A percentile compares a stretch with the other conserved stretches of the same genome.
Evolutionary conservation across 228 moss, liverwort and hornwort genomes (phyloP).

Genomic region (Sphagnum fallax): DNA sequence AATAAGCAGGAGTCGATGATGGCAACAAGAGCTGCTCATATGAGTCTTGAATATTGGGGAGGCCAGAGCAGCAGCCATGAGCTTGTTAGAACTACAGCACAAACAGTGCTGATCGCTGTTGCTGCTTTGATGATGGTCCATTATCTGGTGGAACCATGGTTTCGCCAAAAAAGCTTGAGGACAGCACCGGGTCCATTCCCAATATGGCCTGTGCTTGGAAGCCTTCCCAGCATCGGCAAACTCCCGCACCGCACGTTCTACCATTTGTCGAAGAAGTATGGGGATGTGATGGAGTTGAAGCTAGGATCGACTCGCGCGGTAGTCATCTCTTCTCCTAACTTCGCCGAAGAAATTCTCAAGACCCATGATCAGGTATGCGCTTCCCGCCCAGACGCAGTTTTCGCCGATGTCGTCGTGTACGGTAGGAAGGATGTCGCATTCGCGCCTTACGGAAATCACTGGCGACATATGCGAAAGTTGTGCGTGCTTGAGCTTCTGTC

Average conservation of each 20-base stretch:
- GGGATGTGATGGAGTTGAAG: slow-evolving; percentile 27
- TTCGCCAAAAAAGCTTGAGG: background rate
- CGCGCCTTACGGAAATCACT: slow-evolving; percentile 31
- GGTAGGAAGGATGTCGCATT: slow-evolving; percentile 28
- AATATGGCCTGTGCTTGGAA: slow-evolving; percentile 18
- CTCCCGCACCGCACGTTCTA: slow-evolving; percentile 19
- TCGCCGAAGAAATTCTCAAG: slow-evolving; percentile 14
- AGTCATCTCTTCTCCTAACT: slow-evolving; percentile 22
- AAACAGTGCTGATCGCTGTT: too few species aligned
- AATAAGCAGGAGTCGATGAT: too few species aligned
- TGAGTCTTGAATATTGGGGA: too few species aligned
- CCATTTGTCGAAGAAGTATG: slow-evolving; percentile 9
- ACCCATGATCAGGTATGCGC: slow-evolving; percentile 26
- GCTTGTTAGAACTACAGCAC: too few species aligned
- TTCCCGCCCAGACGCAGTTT: slow-evolving; percentile 19
- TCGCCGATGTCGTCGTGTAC: slow-evolving; percentile 14
- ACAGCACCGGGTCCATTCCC: background rate
- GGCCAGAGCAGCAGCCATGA: too few species aligned
- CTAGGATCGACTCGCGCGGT: slow-evolving; percentile 23
- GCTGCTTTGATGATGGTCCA: too few species aligned
- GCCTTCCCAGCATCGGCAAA: slow-evolving; percentile 17
- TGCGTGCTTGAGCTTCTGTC: slow-evolving; percentile 29
- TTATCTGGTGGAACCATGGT: background rate
- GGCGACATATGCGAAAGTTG: slow-evolving; percentile 33
- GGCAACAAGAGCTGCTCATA: too few species aligned